phyloP scores from a whole-genome alignment of 257 asterid genomes.

The Solanum habrochaites region DNA sequence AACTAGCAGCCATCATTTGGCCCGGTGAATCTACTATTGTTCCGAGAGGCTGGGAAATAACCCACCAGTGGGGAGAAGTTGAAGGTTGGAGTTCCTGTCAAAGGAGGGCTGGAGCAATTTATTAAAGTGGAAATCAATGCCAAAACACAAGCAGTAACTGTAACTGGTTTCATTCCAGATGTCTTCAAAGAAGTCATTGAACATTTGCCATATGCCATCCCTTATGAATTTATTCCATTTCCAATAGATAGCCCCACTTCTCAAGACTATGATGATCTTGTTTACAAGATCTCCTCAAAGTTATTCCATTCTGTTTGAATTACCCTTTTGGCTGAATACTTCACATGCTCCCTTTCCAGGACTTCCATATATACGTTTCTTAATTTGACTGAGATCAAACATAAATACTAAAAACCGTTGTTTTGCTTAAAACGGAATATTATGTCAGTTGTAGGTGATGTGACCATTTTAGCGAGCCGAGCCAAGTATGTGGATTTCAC shows the following conservation, averaged over 20 bases:
- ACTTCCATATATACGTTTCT: too few species aligned
- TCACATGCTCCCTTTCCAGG: neutral
- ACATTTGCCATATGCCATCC: slow-evolving; percentile 12
- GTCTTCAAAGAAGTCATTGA: slow-evolving; percentile 23
- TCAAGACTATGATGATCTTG: slow-evolving; percentile 16
- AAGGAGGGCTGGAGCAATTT: slow-evolving; percentile 15
- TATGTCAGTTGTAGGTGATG: slow-evolving; percentile 40
- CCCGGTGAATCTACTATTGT: slow-evolving; percentile 16
- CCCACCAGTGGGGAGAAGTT: slow-evolving; percentile 24
- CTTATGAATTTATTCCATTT: slow-evolving; percentile 13
- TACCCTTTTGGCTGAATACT: neutral
- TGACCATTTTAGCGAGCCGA: slow-evolving; percentile 23
- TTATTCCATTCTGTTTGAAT: neutral
- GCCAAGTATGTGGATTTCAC: slow-evolving; percentile 30
- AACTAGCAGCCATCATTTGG: slow-evolving; percentile 26
- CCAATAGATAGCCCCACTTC: neutral
- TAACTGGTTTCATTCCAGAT: slow-evolving; percentile 25
- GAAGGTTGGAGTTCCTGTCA: slow-evolving; percentile 24
- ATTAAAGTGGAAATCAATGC: slow-evolving; percentile 16
- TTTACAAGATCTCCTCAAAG: slow-evolving; percentile 4
- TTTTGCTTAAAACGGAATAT: slow-evolving; percentile 1
- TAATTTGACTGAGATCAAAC: too few species aligned
- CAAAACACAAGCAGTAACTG: slow-evolving; percentile 1
- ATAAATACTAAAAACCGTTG: neutral
- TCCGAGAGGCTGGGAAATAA: slow-evolving; percentile 36